These are phyloP conservation scores for Chrysosporium queenslandicum DNA, from an alignment of 2,329 filamentous ascomycete genomes.

Conservation along the genomic window DNA sequence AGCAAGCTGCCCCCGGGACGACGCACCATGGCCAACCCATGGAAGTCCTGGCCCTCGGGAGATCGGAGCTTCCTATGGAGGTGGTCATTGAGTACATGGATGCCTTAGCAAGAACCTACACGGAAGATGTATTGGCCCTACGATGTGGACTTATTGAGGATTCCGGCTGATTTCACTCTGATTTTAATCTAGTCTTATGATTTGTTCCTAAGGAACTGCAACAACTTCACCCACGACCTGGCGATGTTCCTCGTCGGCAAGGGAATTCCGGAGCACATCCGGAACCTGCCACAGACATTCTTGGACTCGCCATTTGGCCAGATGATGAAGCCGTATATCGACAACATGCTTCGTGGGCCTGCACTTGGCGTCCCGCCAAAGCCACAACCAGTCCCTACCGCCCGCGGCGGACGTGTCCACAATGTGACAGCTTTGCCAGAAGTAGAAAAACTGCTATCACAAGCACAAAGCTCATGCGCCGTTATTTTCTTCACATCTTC, in stretches of 20 bases:
- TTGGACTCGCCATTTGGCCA: constrained; percentile 77
- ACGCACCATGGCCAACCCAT: constrained; percentile 83
- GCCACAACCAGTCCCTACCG: constrained; percentile 10
- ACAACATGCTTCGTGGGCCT: constrained; percentile 52
- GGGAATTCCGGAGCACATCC: constrained; percentile 79
- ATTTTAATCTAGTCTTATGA: constrained; percentile 59
- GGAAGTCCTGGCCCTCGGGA: constrained; percentile 63
- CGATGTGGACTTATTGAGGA: neutral
- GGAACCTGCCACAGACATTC: constrained; percentile 73
- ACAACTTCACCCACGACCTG: constrained; percentile 93
- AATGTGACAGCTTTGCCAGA: constrained; percentile 50
- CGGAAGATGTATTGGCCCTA: constrained; percentile 51
- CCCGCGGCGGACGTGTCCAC: constrained; percentile 44
- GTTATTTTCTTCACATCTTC: constrained; percentile 88
- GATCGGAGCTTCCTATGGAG: constrained; percentile 66
- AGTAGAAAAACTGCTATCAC: constrained; percentile 50
- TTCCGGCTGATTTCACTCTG: neutral
- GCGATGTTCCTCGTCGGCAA: constrained; percentile 79
- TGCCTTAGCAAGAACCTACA: constrained; percentile 73
- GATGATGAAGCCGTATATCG: constrained; percentile 71
- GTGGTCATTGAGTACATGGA: constrained; percentile 80
- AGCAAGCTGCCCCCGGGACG: constrained; percentile 65
- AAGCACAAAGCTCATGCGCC: constrained; percentile 57
- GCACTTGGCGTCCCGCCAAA: constrained; percentile 45
- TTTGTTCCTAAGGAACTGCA: constrained; percentile 85